phyloP scores from a whole-genome alignment of 2,329 filamentous ascomycete species.

The Colletotrichum liaoningense region DNA sequence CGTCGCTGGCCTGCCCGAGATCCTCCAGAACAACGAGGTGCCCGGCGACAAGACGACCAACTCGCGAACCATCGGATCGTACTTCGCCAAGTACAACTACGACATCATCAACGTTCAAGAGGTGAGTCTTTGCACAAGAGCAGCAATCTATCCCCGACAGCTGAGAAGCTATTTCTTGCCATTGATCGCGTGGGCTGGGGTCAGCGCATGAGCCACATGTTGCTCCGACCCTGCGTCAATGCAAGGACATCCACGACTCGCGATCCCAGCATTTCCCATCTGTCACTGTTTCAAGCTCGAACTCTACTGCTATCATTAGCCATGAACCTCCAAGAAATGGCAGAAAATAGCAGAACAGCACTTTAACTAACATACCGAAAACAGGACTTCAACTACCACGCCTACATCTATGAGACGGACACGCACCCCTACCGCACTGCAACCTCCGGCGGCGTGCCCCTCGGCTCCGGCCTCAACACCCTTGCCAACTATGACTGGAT shows the following conservation, averaged over 20 bases:
- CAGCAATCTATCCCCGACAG: background rate
- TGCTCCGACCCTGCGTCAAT: constrained; percentile 2
- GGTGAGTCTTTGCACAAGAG: constrained; percentile 43
- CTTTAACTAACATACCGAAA: background rate
- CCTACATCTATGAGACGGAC: constrained; percentile 70
- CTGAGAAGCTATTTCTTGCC: background rate
- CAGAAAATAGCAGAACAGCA: background rate
- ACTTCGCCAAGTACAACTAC: constrained; percentile 67
- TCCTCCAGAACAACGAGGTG: constrained; percentile 70
- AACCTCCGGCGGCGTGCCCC: constrained; percentile 72
- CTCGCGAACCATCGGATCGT: constrained; percentile 64
- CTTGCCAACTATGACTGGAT: constrained; percentile 69
- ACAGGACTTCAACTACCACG: constrained; percentile 65
- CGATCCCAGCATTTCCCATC: background rate
- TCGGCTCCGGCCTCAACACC: constrained; percentile 74
- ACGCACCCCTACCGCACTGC: constrained; percentile 70
- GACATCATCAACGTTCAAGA: constrained; percentile 76
- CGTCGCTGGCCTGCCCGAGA: constrained; percentile 67
- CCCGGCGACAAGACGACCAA: constrained; percentile 72
- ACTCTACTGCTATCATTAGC: background rate
- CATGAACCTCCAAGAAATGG: background rate
- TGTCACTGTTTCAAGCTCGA: constrained; percentile 18
- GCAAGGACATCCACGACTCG: constrained; percentile 1
- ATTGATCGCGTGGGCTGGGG: background rate
- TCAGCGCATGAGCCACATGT: constrained; percentile 12